Base-by-base conservation (phyloP, 2,329 filamentous ascomycete genomes). In the Fusarium graminum region DNA sequence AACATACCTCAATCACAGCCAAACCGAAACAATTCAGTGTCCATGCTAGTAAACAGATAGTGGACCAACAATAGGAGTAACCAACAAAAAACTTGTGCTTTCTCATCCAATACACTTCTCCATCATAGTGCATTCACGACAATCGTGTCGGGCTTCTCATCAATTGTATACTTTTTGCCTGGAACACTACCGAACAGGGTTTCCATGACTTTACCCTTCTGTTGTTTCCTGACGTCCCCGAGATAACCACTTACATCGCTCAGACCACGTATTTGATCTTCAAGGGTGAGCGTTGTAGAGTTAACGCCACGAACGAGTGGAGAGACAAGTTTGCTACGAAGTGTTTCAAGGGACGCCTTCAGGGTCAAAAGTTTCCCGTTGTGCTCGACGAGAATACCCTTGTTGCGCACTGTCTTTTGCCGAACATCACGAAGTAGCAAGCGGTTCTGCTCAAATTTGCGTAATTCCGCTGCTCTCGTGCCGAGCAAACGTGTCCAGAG, bases 361-460 rank as follows among this genome's bases (percentile, higher is more conserved):
- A 98, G 85, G 4, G 90, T 91, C 52, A 95, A 83, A 38, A 98
- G 86, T 64, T 92, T 90, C 61, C 91, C 88, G 72, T 96, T 95
- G 78, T 97, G 94, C 72, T 93, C 91, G 67, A 95, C 88, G 10
- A 98, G 85, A 34, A 96, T 85, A 65, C 89, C 88, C 79, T 97
- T 97, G 80, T 97, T 97, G 63, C 88, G 87, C 25, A 97, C 88
- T 2, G 94, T 97, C 72, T 91, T 91, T 59, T 90, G 87, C 65
- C 93, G 89, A 56, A 98, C 90, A 67, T 90, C 90, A 47, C 85
- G 86, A 25, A 98, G 86, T 1, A 97, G 83, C 47, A 88, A 85
- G 64, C 90, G 90, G 82, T 98, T 98, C 79, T 92, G 92, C 77
- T 97, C 93, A 78, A 93, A 97, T 77, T 97, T 97, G 74, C 88